Base-by-base conservation (phyloP, 208 protist species). In the Acanthamoeba healyi region DNA sequence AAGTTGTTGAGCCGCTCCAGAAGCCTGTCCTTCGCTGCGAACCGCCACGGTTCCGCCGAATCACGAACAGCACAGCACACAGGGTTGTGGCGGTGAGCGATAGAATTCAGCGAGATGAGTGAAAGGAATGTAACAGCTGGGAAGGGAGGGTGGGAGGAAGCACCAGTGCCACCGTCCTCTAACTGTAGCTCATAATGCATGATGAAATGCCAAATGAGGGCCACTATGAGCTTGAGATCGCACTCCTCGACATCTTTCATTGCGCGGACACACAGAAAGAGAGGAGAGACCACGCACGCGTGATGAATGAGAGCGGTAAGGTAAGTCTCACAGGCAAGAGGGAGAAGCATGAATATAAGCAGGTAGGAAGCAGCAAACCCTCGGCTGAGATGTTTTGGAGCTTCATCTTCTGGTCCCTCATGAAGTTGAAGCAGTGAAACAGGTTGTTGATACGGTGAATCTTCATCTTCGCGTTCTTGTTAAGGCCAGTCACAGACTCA, bases 401-500 rank as follows among this genome's bases (percentile, higher is more conserved):
- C 46, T 61, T 61, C 44, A 87, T 61, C 26, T 87, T 87, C 49
- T 87, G 46, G 19, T 24, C 49, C 36, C 29, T 56, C 79, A 87
- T 87, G 49, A 87, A 56, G n/a, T 34, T 61, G 19, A 87, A 87
- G 49, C 46, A 63, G 36, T 63, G 46, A 40, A 63, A 87, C 12
- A 87, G 44, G 42, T 87, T 87, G 79, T 87, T 87, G 40, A 87
- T 87, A 9, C 40, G n/a, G n/a, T 87, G 79, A 7, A 87, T 87
- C 40, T 61, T 51, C 40, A 87, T 87, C 19, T 61, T 87, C 24
- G 79, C 46, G 79, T 87, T 87, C 19, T 51, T 61, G 40, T 51
- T 87, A 9, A 87, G 29, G 17, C 79, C 79, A 7, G 24, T 58
- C 2, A 63, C 49, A 10, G 34, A 77, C 38, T 77, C 67, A 10